Base-by-base conservation (phyloP, 441 rosid genomes). In the Mallotus japonicus region DNA sequence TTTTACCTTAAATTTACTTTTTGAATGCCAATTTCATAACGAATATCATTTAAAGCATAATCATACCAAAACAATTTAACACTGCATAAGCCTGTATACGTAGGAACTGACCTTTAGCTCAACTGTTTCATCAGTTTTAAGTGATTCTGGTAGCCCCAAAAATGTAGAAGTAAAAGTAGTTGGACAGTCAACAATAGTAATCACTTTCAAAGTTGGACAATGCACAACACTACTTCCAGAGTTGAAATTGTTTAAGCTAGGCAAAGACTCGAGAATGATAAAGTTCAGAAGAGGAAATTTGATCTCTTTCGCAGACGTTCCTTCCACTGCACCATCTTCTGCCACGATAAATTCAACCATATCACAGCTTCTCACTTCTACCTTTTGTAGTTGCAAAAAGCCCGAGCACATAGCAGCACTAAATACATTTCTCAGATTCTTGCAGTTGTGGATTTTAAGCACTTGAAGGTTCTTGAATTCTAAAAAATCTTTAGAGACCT, bases 401-500 rank as follows among this genome's bases (percentile, higher is more conserved):
- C 61, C 51, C 32, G 22, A 17, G 5, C 53, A 69, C 64, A 50
- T 56, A 10, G 83, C 49, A 0, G 66, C 54, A 54, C 75, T 74
- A 42, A 71, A 73, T 20, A 82, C 28, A 65, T 67, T 53, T 55
- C 37, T 70, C 74, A 82, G 57, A 70, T 73, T 75, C 69, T 75
- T 58, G 19, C 78, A 79, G 16, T 70, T 75, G 22, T 68, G 46
- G 66, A 75, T 9, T 2, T 68, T 60, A 5, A 80, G 19, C 9
- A 0, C 17, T 51, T 15, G 60, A 8, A 80, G 77, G 56, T 61
- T 62, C 15, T 13, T 47, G 4, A 80, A 72, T 19, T 37, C 24
- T 47, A 62, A 57, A n/a, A 22, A 17, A 7, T 28, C 60, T 14
- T 0, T 50, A 16, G 19, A 5, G 55, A 71, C 6, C n/a, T n/a